Evolutionary conservation across 768 basidiomycete genomes (phyloP), one percentile per base, ranked within the genome.

Genomic region (Phlegmacium glaucopus): DNA sequence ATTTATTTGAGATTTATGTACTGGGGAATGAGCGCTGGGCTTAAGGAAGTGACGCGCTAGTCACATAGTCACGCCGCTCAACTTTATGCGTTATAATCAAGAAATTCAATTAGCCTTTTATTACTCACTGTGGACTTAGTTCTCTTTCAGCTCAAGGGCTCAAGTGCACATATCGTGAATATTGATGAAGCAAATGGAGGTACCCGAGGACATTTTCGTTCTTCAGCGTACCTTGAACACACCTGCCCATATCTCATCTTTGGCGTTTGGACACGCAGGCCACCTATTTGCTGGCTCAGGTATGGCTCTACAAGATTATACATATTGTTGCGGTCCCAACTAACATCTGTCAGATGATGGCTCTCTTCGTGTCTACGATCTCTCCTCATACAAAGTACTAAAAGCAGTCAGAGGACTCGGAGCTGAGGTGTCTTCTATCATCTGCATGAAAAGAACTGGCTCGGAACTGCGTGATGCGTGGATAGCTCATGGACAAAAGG

Each of bases 261-360:
- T 87, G 4, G 65, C 77, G 3, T 72, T 79, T 50, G 73, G 74
- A 7, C 71, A 72, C 35, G 63, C 71, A 36, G 72, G 64, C 4
- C 72, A 72, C 46, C 65, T 87, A 8, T 76, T 80, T 45, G 79
- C 75, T 16, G 85, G 87, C 17, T 83, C 83, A 63, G 80, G 86
- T 84, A 58, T 17, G 67, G 56, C 7, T 29, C 17, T 41, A 39
- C 26, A 26, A 6, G 22, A 4, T 22, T 38, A 8, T 22, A 28
- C 8, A 4, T n/a, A 1, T 45, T 25, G 12, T 11, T 6, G 9
- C 8, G 17, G 22, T 15, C 26, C 47, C 28, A 39, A 17, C n/a
- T 9, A 30, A 34, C 15, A 25, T 38, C 15, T n/a, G 34, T 8
- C 56, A 85, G 86, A 78, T 50, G 87, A 91, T 60, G 88, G 88